A percentile compares a stretch with the other conserved stretches of the same genome.
phyloP scores from a whole-genome alignment of 148 eudicot genomes.

The Hydrangea macrophylla region DNA sequence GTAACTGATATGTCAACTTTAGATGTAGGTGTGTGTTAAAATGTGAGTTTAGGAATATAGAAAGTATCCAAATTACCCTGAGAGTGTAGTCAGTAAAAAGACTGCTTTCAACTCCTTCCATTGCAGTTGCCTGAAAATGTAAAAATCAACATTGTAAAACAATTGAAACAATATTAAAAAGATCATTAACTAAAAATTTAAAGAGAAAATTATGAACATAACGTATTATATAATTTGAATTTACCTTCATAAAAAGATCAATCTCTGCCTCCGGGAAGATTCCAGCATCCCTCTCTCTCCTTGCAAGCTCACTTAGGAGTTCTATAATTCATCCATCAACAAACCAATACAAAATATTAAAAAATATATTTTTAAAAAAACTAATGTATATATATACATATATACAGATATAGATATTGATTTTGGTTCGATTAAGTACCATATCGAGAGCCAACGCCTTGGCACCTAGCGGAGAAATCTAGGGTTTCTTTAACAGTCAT shows the following conservation, averaged over 20 bases:
- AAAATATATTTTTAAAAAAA: background rate
- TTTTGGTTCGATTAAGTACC: slow-evolving; percentile 35
- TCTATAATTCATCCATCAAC: slow-evolving; percentile 34
- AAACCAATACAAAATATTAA: background rate
- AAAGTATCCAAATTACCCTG: slow-evolving; percentile 46
- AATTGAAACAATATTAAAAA: background rate
- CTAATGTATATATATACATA: no score
- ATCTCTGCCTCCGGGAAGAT: slow-evolving; percentile 88
- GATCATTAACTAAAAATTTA: no score
- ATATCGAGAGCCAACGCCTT: slow-evolving; percentile 82
- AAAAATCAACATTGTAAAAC: background rate
- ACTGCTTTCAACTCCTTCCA: slow-evolving; percentile 89
- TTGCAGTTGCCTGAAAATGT: slow-evolving; percentile 70
- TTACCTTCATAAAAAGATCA: slow-evolving; percentile 97
- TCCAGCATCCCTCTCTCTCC: slow-evolving; percentile 73
- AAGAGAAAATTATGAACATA: background rate
- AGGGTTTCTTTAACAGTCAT: slow-evolving; percentile 97
- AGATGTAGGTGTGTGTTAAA: no score
- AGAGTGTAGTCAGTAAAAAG: slow-evolving; percentile 85
- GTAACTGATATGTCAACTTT: no score
- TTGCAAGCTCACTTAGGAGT: slow-evolving; percentile 69
- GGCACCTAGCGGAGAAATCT: slow-evolving; percentile 93
- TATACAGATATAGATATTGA: no score
- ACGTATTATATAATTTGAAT: background rate
- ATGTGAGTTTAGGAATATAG: no score